A percentile compares a stretch with the other conserved stretches of the same genome.
phyloP scores from a whole-genome alignment of 352 stramenopile genomes.

The Ophiocytium majus region DNA sequence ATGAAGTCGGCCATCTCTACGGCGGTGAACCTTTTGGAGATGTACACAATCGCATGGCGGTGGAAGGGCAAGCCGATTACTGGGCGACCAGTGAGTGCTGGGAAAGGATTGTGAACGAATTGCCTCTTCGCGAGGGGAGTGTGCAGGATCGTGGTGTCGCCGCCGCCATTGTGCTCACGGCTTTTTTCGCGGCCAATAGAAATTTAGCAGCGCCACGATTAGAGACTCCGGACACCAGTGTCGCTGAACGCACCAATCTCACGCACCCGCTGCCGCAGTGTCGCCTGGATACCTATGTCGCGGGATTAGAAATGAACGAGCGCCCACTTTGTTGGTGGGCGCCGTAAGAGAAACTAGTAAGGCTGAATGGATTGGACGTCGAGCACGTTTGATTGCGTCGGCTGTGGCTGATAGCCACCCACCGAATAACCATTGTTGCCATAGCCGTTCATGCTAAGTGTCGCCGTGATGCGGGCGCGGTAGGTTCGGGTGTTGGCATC shows the following conservation, averaged over 20 bases:
- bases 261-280: not conserved
- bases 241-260: not conserved
- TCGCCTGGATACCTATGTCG: not conserved
- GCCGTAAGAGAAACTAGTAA: too few species aligned
- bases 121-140: not conserved
- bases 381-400: too few species aligned
- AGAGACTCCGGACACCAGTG: not conserved
- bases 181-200: not conserved
- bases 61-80: conserved; percentile 6
- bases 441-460: too few species aligned
- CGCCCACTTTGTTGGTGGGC: too few species aligned
- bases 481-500: too few species aligned
- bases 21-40: not conserved
- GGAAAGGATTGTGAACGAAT: not conserved
- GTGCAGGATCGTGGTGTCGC: too few species aligned
- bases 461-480: too few species aligned
- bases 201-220: not conserved
- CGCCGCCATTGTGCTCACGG: not conserved
- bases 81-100: not conserved
- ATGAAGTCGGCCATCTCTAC: conserved; percentile 1
- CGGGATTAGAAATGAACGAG: conserved; percentile 9
- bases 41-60: not conserved
- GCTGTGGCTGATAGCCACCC: too few species aligned
- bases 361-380: too few species aligned
- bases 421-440: too few species aligned